Conservation (phyloP, 805 yeast genomes). For the Ascoidea asiatica region DNA sequence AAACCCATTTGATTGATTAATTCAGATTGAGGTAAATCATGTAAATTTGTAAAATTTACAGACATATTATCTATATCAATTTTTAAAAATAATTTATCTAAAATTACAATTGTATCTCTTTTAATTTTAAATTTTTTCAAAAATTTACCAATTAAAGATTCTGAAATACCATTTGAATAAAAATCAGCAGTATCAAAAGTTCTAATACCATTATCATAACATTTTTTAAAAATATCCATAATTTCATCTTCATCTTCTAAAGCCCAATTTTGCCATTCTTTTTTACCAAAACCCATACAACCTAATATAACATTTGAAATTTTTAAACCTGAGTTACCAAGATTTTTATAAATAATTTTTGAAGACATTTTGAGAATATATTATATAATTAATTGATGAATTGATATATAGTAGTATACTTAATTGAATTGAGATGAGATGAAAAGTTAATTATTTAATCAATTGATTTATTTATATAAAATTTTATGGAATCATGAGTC, state of each 20-base stretch:
- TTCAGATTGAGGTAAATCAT: neutral
- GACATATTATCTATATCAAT: neutral
- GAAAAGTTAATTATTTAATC: no score
- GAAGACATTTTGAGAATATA: no score
- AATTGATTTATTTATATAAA: no score
- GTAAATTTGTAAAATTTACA: neutral
- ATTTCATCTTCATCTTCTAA: conserved; percentile 33
- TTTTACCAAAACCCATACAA: conserved; percentile 30
- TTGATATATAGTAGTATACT: no score
- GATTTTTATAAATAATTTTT: no score
- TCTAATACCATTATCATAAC: conserved; percentile 30
- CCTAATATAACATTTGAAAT: conserved; percentile 38
- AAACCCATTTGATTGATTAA: conserved; percentile 21
- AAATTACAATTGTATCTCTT: conserved; percentile 39
- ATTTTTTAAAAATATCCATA: conserved; percentile 27
- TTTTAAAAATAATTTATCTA: conserved; percentile 35
- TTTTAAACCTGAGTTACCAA: conserved; percentile 36
- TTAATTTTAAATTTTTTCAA: conserved; percentile 34
- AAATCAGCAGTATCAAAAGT: conserved; percentile 39
- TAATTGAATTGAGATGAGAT: no score
- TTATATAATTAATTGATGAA: no score
- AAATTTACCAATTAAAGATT: conserved; percentile 36
- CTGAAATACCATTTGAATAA: conserved; percentile 36
- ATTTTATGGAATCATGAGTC: no score
- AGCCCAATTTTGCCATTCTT: conserved; percentile 28